A percentile compares a stretch with the other conserved stretches of the same genome.
Evolutionary conservation across 768 basidiomycete genomes (phyloP).

Genomic region (Auricularia cornea): DNA sequence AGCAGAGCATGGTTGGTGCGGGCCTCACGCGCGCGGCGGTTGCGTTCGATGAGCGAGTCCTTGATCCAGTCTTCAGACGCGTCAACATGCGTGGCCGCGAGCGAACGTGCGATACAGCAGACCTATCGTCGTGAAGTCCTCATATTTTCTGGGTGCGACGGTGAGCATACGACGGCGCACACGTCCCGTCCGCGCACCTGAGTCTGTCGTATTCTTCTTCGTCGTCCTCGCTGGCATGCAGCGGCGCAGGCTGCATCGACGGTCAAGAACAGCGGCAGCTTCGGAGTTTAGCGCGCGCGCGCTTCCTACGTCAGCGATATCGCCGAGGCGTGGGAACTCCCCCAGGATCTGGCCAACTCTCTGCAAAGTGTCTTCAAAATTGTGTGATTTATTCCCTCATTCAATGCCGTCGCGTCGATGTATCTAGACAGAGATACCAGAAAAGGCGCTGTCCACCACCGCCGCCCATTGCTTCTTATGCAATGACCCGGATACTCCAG

Average conservation of each 20-base stretch:
- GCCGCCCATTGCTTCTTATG: conserved; percentile 58
- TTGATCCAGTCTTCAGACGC: conserved; percentile 81
- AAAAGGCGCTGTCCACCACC: conserved; percentile 53
- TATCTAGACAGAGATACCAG: not conserved
- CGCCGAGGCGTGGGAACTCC: too few relatives aligned
- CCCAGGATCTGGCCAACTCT: too few relatives aligned
- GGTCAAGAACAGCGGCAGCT: not conserved
- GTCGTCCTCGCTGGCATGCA: not conserved
- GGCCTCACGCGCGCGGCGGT: conserved; percentile 60
- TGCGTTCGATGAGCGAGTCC: conserved; percentile 85
- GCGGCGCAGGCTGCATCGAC: not conserved
- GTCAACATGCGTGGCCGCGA: conserved; percentile 9
- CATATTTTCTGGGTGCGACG: not conserved
- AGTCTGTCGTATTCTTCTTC: conserved; percentile 1
- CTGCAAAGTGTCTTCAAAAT: too few relatives aligned
- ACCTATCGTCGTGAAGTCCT: conserved; percentile 88
- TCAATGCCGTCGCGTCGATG: too few relatives aligned
- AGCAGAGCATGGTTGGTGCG: conserved; percentile 34
- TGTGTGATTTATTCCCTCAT: too few relatives aligned
- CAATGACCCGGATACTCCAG: conserved; percentile 62
- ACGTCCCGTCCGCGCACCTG: not conserved
- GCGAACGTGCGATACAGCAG: conserved; percentile 17
- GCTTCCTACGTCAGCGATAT: too few relatives aligned
- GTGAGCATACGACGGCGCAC: not conserved
- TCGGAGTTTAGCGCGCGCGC: too few relatives aligned